A percentile compares a stretch with the other conserved stretches of the same genome.
These are phyloP conservation scores for Linnemannia zychae DNA, from an alignment of 192 early-diverging fungal genomes.

Conservation along the genomic window DNA sequence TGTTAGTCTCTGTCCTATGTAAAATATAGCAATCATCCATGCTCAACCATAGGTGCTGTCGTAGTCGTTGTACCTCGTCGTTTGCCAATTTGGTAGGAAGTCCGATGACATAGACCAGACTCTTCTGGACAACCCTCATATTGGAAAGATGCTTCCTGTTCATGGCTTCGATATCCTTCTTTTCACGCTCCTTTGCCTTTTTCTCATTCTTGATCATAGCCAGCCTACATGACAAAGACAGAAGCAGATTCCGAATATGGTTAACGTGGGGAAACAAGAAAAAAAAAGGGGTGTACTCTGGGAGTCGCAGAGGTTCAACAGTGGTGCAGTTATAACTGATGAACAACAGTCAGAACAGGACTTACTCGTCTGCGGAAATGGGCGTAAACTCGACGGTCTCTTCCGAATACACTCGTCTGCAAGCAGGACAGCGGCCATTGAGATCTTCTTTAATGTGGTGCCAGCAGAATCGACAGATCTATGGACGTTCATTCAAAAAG, in stretches of 20 bases:
- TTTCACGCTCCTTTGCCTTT: conserved; percentile 89
- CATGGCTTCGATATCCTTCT: conserved; percentile 88
- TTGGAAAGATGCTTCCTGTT: conserved; percentile 86
- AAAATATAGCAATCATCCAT: background rate
- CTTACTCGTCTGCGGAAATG: conserved; percentile 92
- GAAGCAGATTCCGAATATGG: background rate
- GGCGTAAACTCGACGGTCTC: conserved; percentile 91
- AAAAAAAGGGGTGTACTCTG: conserved; percentile 7
- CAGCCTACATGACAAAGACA: conserved; percentile 33
- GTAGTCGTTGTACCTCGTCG: conserved; percentile 78
- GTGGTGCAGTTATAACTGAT: background rate
- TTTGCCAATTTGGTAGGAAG: conserved; percentile 86
- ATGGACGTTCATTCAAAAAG: conserved; percentile 5
- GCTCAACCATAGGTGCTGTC: background rate
- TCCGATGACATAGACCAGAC: conserved; percentile 97
- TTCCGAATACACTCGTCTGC: conserved; percentile 90
- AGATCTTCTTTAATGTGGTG: conserved; percentile 96
- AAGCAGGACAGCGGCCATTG: conserved; percentile 96
- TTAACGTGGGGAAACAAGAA: conserved; percentile 13
- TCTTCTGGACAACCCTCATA: conserved; percentile 97
- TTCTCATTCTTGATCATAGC: conserved; percentile 68
- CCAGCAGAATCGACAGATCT: conserved; percentile 99
- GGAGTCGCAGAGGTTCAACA: background rate
- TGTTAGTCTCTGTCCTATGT: background rate
- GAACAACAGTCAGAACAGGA: conserved; percentile 31